These are phyloP conservation scores for Rheum nobile DNA, from an alignment of 148 eudicot species.

Conservation along the genomic window DNA sequence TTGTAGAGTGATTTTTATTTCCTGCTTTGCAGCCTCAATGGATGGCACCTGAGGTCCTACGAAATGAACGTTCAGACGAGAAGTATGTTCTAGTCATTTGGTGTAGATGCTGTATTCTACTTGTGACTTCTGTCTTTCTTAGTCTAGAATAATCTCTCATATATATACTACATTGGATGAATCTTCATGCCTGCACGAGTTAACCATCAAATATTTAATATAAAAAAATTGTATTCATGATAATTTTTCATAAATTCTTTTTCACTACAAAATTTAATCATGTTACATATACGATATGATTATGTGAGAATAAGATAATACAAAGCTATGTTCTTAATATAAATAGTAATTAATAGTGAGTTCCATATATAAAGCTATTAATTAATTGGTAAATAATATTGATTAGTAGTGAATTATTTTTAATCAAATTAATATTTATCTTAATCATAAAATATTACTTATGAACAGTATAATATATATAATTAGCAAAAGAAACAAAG, in stretches of 20 bases:
- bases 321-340: not conserved
- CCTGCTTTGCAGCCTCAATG: constrained; percentile 67
- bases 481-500: not conserved
- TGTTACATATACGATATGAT: not conserved
- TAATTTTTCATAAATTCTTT: not conserved
- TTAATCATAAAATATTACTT: not conserved
- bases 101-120: constrained; percentile 6
- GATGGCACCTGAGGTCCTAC: constrained; percentile 99
- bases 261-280: not conserved
- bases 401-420: too few species aligned
- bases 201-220: not conserved
- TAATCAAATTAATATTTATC: not conserved
- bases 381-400: too few species aligned
- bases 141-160: not conserved
- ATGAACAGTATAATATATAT: not conserved
- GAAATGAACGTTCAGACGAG: constrained; percentile 85
- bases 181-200: not conserved
- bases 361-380: not conserved
- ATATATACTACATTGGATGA: not conserved
- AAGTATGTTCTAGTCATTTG: constrained; percentile 42
- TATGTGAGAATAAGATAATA: not conserved
- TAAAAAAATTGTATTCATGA: not conserved
- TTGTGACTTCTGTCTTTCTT: constrained; percentile 4
- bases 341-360: not conserved
- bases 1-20: not conserved